A percentile compares a stretch with the other conserved stretches of the same genome.
Conservation (phyloP, 805 yeast genomes). For the Zygoascus biomembranicola region DNA sequence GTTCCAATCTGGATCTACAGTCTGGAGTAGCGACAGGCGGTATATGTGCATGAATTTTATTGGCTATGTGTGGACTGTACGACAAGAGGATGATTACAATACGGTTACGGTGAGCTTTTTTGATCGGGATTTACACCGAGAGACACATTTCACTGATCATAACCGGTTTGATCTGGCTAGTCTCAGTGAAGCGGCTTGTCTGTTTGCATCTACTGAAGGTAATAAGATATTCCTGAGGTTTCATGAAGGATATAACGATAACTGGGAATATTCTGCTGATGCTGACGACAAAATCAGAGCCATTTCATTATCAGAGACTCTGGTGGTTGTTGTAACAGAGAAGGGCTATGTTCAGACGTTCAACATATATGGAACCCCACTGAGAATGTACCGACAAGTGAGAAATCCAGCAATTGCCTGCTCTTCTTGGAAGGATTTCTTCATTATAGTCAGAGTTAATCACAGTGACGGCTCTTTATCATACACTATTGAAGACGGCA, state of each 20-base stretch:
- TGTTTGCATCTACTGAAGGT: constrained; percentile 46
- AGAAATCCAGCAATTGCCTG: constrained; percentile 65
- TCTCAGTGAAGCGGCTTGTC: constrained; percentile 55
- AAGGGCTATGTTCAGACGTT: constrained; percentile 66
- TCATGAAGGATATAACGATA: constrained; percentile 52
- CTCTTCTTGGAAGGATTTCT: constrained; percentile 49
- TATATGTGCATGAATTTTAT: constrained; percentile 71
- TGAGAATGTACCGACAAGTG: constrained; percentile 49
- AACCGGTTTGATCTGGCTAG: constrained; percentile 67
- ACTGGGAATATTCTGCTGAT: constrained; percentile 52
- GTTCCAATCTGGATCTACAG: constrained; percentile 82
- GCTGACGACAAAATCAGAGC: constrained; percentile 55
- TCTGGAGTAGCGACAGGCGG: constrained; percentile 63
- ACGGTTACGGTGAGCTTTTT: constrained; percentile 84
- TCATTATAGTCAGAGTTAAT: constrained; percentile 40
- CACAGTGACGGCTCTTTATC: constrained; percentile 27
- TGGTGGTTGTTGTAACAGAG: constrained; percentile 63
- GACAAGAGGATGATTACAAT: constrained; percentile 45
- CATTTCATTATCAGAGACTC: constrained; percentile 54
- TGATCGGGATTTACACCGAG: constrained; percentile 65
- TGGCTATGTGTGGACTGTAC: constrained; percentile 78
- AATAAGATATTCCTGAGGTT: constrained; percentile 51
- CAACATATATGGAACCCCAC: constrained; percentile 65
- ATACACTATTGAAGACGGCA: constrained; percentile 42
- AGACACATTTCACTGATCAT: constrained; percentile 77